These are phyloP conservation scores for Vigna mungo DNA, from an alignment of 306 rosid species.

Conservation along the genomic window DNA sequence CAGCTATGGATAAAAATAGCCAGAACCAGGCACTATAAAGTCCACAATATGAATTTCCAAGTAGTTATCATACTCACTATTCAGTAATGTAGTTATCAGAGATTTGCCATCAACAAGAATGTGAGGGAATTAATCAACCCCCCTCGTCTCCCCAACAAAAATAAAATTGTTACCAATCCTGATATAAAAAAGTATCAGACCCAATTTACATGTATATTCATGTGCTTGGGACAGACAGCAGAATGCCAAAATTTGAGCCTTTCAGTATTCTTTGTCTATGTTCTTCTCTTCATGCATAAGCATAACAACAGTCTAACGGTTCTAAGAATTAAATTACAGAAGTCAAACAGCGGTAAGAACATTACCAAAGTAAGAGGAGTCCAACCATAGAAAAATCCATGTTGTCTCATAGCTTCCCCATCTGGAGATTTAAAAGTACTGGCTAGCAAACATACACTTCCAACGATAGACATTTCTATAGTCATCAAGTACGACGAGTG, in stretches of 20 bases:
- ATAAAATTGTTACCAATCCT: neutral
- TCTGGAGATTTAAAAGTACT: conserved; percentile 92
- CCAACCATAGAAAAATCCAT: conserved; percentile 90
- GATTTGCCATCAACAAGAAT: conserved; percentile 6
- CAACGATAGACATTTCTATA: conserved; percentile 93
- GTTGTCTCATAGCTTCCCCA: conserved; percentile 79
- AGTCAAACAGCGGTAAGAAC: conserved; percentile 38
- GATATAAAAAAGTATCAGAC: neutral
- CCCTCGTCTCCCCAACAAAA: neutral
- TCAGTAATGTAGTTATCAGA: conserved; percentile 10
- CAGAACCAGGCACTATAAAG: conserved; percentile 16
- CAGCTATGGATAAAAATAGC: conserved; percentile 28
- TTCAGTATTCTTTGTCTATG: conserved; percentile 21
- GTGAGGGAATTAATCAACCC: neutral
- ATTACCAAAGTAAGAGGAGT: conserved; percentile 83
- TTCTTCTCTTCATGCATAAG: conserved; percentile 28
- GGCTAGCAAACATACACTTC: conserved; percentile 76
- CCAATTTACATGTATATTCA: conserved; percentile 25
- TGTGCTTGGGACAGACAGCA: neutral
- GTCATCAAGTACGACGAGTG: conserved; percentile 98
- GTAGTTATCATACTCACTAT: neutral
- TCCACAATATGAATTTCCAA: neutral
- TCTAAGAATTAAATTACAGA: conserved; percentile 28
- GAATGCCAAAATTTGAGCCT: conserved; percentile 18
- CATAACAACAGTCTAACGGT: conserved; percentile 11